Evolutionary conservation across 164 flowering plant genomes (phyloP).

Genomic region (Annona squamosa): DNA sequence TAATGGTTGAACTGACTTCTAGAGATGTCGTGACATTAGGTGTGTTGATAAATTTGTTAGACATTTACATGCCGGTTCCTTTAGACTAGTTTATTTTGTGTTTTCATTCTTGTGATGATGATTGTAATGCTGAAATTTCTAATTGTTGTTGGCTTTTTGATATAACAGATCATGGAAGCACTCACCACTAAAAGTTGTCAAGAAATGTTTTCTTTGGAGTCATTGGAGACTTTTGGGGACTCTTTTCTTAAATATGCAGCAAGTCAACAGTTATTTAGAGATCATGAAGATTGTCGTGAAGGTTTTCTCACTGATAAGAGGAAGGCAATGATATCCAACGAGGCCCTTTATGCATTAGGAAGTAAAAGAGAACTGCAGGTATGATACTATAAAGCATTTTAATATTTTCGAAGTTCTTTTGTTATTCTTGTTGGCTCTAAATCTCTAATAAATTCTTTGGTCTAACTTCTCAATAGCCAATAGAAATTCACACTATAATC

Average conservation of each 20-base stretch:
- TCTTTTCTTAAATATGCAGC: constrained; percentile 88
- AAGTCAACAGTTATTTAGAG: constrained; percentile 60
- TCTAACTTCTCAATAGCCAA: too few species aligned
- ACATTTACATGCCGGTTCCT: too few species aligned
- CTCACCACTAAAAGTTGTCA: constrained; percentile 77
- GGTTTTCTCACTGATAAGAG: constrained; percentile 65
- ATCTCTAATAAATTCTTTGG: too few species aligned
- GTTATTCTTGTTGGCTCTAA: too few species aligned
- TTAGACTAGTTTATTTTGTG: too few species aligned
- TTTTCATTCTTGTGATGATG: too few species aligned
- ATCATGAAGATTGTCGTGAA: constrained; percentile 46
- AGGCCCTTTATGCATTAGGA: constrained; percentile 57
- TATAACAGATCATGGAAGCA: constrained; percentile 66
- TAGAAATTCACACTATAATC: too few species aligned
- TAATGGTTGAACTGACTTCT: too few species aligned
- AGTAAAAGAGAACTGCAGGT: constrained; percentile 62
- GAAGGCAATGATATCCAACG: constrained; percentile 53
- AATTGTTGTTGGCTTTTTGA: not conserved
- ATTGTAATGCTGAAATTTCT: too few species aligned
- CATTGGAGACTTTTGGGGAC: constrained; percentile 88
- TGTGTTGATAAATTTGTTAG: too few species aligned
- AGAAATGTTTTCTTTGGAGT: constrained; percentile 65
- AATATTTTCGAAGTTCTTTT: too few species aligned
- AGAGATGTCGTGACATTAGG: too few species aligned
- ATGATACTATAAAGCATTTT: constrained; percentile 5